Base-by-base conservation (phyloP, 1,284 basidiomycete species). In the Sanguinoderma infundibulare region DNA sequence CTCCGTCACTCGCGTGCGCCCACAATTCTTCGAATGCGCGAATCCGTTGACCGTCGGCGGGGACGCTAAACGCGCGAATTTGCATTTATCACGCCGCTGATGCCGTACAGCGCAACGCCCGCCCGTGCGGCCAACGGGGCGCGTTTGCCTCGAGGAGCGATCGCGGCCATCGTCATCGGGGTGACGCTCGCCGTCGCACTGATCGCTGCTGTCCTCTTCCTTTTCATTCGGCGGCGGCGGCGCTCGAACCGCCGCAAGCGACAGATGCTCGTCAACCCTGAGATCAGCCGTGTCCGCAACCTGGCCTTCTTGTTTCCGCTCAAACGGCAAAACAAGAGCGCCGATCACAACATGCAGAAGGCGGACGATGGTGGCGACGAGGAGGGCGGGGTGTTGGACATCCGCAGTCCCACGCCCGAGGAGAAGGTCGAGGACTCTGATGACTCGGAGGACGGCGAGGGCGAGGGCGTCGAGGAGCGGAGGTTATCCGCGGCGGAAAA, bases 161-260 rank as follows among this genome's bases (percentile, higher is more conserved):
- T 89, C 57, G 89, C 87, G 30, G 89, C 87, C 0, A 77, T 89
- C 30, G 81, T 79, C 9, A 77, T 91, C 2, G 85, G 83, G 5
- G 78, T 80, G 26, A 72, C 84, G 22, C 76, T 90, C 9, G 78
- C 80, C 17, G 77, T 85, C 66, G 57, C 88, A 24, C 60, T 85
- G 10, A 55, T 82, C 40, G 70, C 79, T 32, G 63, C 84, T 10
- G 59, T 82, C 51, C 69, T 79, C 35, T 73, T 78, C 36, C 49
- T 80, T 54, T 67, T 81, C 46, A 74, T 79, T 57, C 80, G 83
- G 34, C 83, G 83, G 35, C 81, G 80, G 17, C 74, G 75, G 52
- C 67, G 64, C n/a, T 57, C 47, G 17, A 59, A 36, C 20, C 68
- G 70, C 56, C 62, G 69, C 53, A 72, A 72, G 55, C 65, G 63